Base-by-base conservation (phyloP, 768 basidiomycete genomes). In the Grammothele lineata region DNA sequence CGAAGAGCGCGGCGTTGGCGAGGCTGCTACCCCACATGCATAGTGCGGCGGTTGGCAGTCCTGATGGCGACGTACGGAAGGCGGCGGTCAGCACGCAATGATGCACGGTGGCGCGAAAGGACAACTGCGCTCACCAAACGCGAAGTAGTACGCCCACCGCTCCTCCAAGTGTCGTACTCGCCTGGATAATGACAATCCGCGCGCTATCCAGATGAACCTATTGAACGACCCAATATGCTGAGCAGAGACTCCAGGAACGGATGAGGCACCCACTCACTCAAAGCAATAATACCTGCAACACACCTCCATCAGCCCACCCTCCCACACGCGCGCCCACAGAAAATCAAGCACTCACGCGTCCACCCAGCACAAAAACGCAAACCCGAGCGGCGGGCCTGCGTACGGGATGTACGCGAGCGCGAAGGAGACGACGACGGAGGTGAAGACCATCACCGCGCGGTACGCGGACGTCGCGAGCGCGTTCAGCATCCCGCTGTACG, bases 131-230 rank as follows among this genome's bases (percentile, higher is more conserved):
- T 26, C 41, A 75, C 92, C 92, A 53, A 92, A 94, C 4, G 85
- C 85, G 48, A 92, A 75, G 60, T 83, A 90, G 66, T 93, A 94
- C 2, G 85, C 78, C 92, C 92, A 94, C 34, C 90, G 78, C 64
- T 92, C 88, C 66, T 94, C 92, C 17, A 92, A 69, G 60, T 86
- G 77, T 39, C 82, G 69, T 37, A 92, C 78, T 45, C 89, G 71
- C 12, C 76, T 68, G 2, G 87, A 75, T 11, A 91, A 69, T 11
- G 85, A 83, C 51, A 83, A 57, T 2, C 87, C 87, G 12, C 83
- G 79, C 8, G 87, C 77, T 37, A 85, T 78, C 87, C 87, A 90
- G 17, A 85, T 74, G 59, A 86, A 90, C 59, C 88, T 89, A 46
- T 35, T 12, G 39, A 3, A 12, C 17, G 19, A 2, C n/a, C 24